Percentiles rank a stretch among this genome's conserved stretches.
Conservation (phyloP, 2,329 filamentous ascomycete species). For the Aspergillus sp. region DNA sequence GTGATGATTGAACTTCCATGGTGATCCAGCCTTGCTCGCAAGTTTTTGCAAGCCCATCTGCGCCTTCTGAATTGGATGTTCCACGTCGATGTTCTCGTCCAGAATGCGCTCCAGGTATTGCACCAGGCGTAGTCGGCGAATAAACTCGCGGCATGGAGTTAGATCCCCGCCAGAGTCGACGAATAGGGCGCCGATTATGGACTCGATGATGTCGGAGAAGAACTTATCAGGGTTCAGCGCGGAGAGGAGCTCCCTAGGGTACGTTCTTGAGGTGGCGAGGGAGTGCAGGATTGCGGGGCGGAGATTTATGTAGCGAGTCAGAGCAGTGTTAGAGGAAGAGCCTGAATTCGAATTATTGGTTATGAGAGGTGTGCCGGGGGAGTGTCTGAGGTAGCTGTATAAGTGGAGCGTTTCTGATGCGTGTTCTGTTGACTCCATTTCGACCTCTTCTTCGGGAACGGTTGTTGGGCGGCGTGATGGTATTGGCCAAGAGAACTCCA, state of each 20-base stretch:
- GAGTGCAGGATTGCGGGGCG: slow-evolving; percentile 47
- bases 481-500: slow-evolving; percentile 48
- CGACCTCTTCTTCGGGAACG: slow-evolving; percentile 1
- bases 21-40: slow-evolving; percentile 11
- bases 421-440: slow-evolving; percentile 25
- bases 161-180: slow-evolving; percentile 69
- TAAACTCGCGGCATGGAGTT: slow-evolving; percentile 58
- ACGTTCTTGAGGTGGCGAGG: slow-evolving; percentile 45
- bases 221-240: slow-evolving; percentile 70
- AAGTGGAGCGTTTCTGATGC: slow-evolving; percentile 47
- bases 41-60: slow-evolving; percentile 41
- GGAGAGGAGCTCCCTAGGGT: slow-evolving; percentile 75
- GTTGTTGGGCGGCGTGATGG: slow-evolving; percentile 3
- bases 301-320: slow-evolving; percentile 49
- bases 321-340: background rate
- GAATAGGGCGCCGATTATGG: slow-evolving; percentile 77
- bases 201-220: slow-evolving; percentile 81
- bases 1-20: background rate
- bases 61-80: slow-evolving; percentile 67
- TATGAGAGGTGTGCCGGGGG: slow-evolving; percentile 16
- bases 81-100: slow-evolving; percentile 53
- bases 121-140: slow-evolving; percentile 66
- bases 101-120: slow-evolving; percentile 63
- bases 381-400: slow-evolving; percentile 66
- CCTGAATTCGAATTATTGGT: background rate